Evolutionary conservation across 306 rosid genomes (phyloP).

Genomic region (Castanea mollissima): DNA sequence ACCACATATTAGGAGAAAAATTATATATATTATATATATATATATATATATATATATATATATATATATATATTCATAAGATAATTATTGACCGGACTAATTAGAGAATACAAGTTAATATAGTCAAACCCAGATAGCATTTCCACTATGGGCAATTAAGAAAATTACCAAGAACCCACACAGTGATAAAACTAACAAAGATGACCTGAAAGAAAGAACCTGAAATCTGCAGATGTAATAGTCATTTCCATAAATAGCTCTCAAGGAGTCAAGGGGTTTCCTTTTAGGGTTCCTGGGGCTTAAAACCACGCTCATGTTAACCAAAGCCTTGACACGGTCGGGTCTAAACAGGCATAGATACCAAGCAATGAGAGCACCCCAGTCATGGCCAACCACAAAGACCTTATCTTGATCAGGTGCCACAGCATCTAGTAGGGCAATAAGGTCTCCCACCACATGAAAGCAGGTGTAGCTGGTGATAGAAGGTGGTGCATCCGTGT

Average conservation of each 20-base stretch:
- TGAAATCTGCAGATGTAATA: constrained; percentile 72
- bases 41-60: too few relatives aligned
- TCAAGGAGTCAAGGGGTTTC: constrained; percentile 42
- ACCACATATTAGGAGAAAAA: too few relatives aligned
- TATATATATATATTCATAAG: too few relatives aligned
- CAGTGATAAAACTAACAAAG: background rate
- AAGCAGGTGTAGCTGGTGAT: constrained; percentile 45
- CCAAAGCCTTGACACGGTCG: constrained; percentile 56
- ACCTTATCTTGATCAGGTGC: constrained; percentile 51
- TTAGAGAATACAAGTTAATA: too few relatives aligned
- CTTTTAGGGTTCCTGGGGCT: constrained; percentile 53
- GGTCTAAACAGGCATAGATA: constrained; percentile 62
- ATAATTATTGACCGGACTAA: too few relatives aligned
- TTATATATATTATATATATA: too few relatives aligned
- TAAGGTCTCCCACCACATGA: constrained; percentile 65
- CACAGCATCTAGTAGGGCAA: constrained; percentile 50
- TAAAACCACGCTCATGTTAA: constrained; percentile 56
- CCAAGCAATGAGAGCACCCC: constrained; percentile 84
- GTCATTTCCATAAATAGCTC: constrained; percentile 56
- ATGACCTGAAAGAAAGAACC: constrained; percentile 28
- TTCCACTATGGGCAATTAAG: background rate
- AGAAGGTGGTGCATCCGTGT: constrained; percentile 44
- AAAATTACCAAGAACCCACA: background rate
- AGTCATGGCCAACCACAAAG: constrained; percentile 82
- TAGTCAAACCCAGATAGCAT: too few relatives aligned